phyloP scores from a whole-genome alignment of 2,329 filamentous ascomycete species.

The Trichoderma oligosporum region DNA sequence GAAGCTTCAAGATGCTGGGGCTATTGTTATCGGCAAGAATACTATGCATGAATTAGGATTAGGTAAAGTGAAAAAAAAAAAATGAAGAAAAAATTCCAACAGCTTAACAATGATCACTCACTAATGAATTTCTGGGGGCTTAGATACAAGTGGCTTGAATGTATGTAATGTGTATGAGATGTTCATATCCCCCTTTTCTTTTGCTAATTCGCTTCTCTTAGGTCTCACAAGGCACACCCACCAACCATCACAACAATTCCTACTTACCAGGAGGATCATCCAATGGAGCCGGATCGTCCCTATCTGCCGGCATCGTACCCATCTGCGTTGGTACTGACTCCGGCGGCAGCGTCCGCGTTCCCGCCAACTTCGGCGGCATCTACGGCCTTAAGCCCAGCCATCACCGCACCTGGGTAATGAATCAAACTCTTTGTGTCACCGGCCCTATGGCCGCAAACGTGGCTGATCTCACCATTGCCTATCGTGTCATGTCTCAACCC shows the following conservation, averaged over 20 bases:
- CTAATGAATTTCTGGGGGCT: not conserved
- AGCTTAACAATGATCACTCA: too few species aligned
- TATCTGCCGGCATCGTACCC: constrained; percentile 69
- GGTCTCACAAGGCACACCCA: constrained; percentile 66
- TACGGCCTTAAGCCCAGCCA: constrained; percentile 80
- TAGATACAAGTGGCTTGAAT: constrained; percentile 81
- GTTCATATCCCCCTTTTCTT: too few species aligned
- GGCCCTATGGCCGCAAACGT: constrained; percentile 75
- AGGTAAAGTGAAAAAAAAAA: constrained; percentile 38
- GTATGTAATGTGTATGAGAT: constrained; percentile 29
- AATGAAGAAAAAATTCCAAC: too few species aligned
- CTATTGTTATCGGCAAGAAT: constrained; percentile 70
- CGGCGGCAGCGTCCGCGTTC: constrained; percentile 72
- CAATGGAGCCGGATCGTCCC: constrained; percentile 68
- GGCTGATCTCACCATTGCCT: constrained; percentile 75
- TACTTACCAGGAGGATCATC: constrained; percentile 83
- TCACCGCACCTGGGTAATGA: constrained; percentile 59
- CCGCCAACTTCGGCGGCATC: constrained; percentile 70
- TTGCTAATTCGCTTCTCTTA: constrained; percentile 20
- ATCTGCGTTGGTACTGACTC: constrained; percentile 72
- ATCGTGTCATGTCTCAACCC: constrained; percentile 72
- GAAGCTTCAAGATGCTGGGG: constrained; percentile 70
- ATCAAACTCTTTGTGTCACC: constrained; percentile 56
- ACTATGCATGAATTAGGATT: constrained; percentile 79
- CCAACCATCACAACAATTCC: constrained; percentile 69